phyloP scores from a whole-genome alignment of 257 asterid genomes.

The Capsicum rhomboideum region DNA sequence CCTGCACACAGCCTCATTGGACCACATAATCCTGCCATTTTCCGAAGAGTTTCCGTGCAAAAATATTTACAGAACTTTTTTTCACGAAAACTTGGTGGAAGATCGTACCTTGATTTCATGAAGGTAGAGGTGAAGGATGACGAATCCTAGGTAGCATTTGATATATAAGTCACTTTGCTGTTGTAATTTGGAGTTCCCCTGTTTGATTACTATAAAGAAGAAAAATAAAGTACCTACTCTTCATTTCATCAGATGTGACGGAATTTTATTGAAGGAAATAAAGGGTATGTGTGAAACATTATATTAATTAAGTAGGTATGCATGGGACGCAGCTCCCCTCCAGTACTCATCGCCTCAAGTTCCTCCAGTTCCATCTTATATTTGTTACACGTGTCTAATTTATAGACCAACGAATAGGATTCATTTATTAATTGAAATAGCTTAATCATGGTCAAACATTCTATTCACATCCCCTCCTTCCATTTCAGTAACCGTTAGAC shows the following conservation, averaged over 20 bases:
- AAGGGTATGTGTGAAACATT: neutral
- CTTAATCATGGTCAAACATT: too few relatives aligned
- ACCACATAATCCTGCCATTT: slow-evolving; percentile 27
- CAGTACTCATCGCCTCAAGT: too few relatives aligned
- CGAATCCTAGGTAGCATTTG: neutral
- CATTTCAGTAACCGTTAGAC: too few relatives aligned
- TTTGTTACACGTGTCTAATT: too few relatives aligned
- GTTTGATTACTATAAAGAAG: neutral
- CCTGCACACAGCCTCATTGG: slow-evolving; percentile 39
- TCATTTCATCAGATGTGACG: too few relatives aligned
- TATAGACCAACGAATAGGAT: too few relatives aligned
- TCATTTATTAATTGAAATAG: too few relatives aligned
- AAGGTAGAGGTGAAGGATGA: slow-evolving; percentile 9
- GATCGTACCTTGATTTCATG: slow-evolving; percentile 41
- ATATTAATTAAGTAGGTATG: neutral
- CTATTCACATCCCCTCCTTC: too few relatives aligned
- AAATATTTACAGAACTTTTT: slow-evolving; percentile 34
- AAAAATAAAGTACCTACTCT: neutral
- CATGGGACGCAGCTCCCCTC: too few relatives aligned
- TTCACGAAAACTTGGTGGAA: slow-evolving; percentile 33
- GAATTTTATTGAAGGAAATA: neutral
- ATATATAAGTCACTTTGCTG: neutral
- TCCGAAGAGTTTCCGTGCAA: slow-evolving; percentile 17
- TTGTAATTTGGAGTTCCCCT: neutral
- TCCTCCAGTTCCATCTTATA: too few relatives aligned